Percentiles rank a stretch among this genome's conserved stretches.
These are phyloP conservation scores for Ceratorhiza oryzae-sativae DNA, from an alignment of 1,284 basidiomycete genomes.

Conservation along the genomic window DNA sequence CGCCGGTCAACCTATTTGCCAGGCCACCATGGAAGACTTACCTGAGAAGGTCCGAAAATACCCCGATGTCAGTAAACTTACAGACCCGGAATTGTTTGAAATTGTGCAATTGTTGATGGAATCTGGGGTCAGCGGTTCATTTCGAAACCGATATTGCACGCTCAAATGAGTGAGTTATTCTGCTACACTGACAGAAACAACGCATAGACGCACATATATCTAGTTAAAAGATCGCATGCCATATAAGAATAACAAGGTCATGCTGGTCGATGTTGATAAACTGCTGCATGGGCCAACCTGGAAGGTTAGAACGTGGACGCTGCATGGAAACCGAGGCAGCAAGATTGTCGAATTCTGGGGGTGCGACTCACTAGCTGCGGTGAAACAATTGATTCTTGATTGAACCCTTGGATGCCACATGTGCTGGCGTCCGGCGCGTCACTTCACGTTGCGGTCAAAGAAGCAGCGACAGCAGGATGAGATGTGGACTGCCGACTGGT, in stretches of 20 bases:
- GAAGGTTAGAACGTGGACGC: conserved; percentile 31
- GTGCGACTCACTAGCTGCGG: conserved; percentile 50
- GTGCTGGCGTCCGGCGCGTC: conserved; percentile 10
- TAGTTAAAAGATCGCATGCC: neutral
- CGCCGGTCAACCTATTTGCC: neutral
- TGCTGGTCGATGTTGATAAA: conserved; percentile 12
- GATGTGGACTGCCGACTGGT: conserved; percentile 37
- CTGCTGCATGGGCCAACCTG: neutral
- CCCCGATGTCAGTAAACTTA: neutral
- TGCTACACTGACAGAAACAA: neutral
- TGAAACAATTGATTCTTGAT: conserved; percentile 46
- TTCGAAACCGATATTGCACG: neutral
- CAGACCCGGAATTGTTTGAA: neutral
- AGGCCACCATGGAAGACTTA: neutral
- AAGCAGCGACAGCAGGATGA: conserved; percentile 15
- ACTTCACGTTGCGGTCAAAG: neutral
- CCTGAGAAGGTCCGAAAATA: neutral
- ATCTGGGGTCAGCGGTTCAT: neutral
- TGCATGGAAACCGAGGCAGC: conserved; percentile 35
- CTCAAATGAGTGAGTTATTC: neutral
- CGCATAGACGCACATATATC: neutral
- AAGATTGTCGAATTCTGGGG: conserved; percentile 49
- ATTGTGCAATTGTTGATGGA: neutral
- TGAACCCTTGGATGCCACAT: conserved; percentile 8
- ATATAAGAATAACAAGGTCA: neutral